Percentiles rank a stretch among this genome's conserved stretches.
phyloP scores from a whole-genome alignment of 352 stramenopile species.

The Pythium insidiosum region DNA sequence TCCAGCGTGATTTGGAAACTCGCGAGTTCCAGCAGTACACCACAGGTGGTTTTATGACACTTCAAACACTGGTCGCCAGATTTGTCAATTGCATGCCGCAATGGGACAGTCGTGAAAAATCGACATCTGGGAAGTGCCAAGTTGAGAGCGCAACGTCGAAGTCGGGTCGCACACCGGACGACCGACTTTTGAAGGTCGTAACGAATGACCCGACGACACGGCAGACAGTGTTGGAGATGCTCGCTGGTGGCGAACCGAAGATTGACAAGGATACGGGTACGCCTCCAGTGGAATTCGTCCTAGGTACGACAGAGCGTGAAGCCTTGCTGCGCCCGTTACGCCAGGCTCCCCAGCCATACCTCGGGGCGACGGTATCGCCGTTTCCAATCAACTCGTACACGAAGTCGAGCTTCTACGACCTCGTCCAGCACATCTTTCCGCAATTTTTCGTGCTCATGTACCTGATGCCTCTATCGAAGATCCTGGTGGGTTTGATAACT shows the following conservation, averaged over 20 bases:
- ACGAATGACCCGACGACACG: conserved; percentile 9
- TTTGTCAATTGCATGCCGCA: conserved; percentile 33
- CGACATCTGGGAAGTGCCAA: conserved; percentile 19
- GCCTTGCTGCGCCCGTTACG: conserved; percentile 9
- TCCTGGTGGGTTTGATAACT: conserved; percentile 57
- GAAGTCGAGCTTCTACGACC: conserved; percentile 28
- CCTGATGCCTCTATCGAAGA: conserved; percentile 51
- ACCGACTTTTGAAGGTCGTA: conserved; percentile 12
- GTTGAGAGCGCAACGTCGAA: conserved; percentile 3
- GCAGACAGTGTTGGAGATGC: conserved; percentile 7
- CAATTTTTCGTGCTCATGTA: conserved; percentile 80
- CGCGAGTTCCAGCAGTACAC: conserved; percentile 19
- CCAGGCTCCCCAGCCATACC: conserved; percentile 13
- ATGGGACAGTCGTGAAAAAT: conserved; percentile 17
- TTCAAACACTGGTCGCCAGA: conserved; percentile 33
- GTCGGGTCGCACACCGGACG: conserved; percentile 6
- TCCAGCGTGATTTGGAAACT: conserved; percentile 19
- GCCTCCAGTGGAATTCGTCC: too few species aligned
- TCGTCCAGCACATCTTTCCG: conserved; percentile 22
- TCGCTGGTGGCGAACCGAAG: background rate
- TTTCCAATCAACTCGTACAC: conserved; percentile 14
- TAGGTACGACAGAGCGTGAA: too few species aligned
- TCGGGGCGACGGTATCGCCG: conserved; percentile 3
- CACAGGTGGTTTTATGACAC: conserved; percentile 28
- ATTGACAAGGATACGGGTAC: conserved; percentile 2